These are phyloP conservation scores for Fusarium marasasianum DNA, from an alignment of 2,329 filamentous ascomycete species.

Conservation along the genomic window DNA sequence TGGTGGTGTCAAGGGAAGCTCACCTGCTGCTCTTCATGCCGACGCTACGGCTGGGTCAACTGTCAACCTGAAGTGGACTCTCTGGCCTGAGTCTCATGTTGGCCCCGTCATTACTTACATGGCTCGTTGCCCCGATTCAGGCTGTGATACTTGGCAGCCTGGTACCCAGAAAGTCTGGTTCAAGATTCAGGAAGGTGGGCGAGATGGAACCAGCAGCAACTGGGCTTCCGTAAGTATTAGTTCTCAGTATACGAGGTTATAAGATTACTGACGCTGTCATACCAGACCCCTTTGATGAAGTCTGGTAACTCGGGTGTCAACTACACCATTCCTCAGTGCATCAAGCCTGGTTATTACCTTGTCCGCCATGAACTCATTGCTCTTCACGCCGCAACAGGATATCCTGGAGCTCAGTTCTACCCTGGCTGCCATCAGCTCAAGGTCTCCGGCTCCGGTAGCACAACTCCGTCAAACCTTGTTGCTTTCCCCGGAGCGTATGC, in stretches of 20 bases:
- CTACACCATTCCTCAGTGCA: conserved; percentile 65
- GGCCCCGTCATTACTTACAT: conserved; percentile 68
- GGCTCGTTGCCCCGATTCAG: conserved; percentile 63
- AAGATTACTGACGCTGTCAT: not conserved
- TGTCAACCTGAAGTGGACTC: conserved; percentile 65
- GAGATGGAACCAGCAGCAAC: conserved; percentile 58
- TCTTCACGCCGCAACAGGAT: conserved; percentile 57
- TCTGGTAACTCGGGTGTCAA: conserved; percentile 53
- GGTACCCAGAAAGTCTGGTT: conserved; percentile 63
- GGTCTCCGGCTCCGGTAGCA: conserved; percentile 59
- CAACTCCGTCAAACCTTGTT: conserved; percentile 54
- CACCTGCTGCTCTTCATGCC: conserved; percentile 64
- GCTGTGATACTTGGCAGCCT: conserved; percentile 61
- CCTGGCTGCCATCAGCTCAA: conserved; percentile 67
- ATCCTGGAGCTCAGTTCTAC: conserved; percentile 66
- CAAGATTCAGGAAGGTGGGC: conserved; percentile 62
- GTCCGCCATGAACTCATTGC: conserved; percentile 68
- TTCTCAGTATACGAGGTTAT: accelerated
- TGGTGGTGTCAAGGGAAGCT: conserved; percentile 58
- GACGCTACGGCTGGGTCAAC: conserved; percentile 61
- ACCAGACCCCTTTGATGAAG: conserved; percentile 56
- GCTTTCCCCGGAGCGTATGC: conserved; percentile 65
- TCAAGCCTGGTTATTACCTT: conserved; percentile 64
- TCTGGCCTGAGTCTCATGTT: conserved; percentile 60
- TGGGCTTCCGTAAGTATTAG: conserved; percentile 54